phyloP scores from a whole-genome alignment of 2,329 filamentous ascomycete genomes.

The Chaetoscypha palmicola region DNA sequence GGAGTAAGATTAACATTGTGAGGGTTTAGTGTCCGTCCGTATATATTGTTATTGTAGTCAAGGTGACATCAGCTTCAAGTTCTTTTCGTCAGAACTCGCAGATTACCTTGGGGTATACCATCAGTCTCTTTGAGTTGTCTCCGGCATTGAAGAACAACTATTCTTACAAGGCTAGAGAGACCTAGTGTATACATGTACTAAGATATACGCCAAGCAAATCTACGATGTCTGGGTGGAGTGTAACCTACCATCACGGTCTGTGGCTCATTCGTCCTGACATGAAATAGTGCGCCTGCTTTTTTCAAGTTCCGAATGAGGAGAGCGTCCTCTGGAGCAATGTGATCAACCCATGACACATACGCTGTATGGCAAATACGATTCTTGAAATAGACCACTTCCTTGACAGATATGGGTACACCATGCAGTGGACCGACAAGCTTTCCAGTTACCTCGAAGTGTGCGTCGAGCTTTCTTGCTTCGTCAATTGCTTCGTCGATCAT shows the following conservation, averaged over 20 bases:
- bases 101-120: too few relatives aligned
- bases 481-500: slow-evolving; percentile 12
- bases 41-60: slow-evolving; percentile 52
- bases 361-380: slow-evolving; percentile 7
- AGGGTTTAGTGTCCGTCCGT: slow-evolving; percentile 43
- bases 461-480: slow-evolving; percentile 12
- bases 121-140: too few relatives aligned
- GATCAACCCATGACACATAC: slow-evolving; percentile 12
- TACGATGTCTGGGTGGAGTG: too few relatives aligned
- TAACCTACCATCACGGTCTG: slow-evolving; percentile 26
- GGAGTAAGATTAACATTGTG: slow-evolving; percentile 49
- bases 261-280: slow-evolving; percentile 62
- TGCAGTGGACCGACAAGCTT: slow-evolving; percentile 51
- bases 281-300: slow-evolving; percentile 43
- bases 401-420: slow-evolving; percentile 46
- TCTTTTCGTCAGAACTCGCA: not conserved
- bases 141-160: too few relatives aligned
- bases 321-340: slow-evolving; percentile 10
- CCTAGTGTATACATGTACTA: too few relatives aligned
- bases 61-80: not conserved
- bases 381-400: slow-evolving; percentile 13
- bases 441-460: slow-evolving; percentile 12
- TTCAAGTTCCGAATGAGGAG: slow-evolving; percentile 8
- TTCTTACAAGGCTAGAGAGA: too few relatives aligned
- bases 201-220: too few relatives aligned